phyloP scores from a whole-genome alignment of 2,329 filamentous ascomycete species.

The Neurospora sp. region DNA sequence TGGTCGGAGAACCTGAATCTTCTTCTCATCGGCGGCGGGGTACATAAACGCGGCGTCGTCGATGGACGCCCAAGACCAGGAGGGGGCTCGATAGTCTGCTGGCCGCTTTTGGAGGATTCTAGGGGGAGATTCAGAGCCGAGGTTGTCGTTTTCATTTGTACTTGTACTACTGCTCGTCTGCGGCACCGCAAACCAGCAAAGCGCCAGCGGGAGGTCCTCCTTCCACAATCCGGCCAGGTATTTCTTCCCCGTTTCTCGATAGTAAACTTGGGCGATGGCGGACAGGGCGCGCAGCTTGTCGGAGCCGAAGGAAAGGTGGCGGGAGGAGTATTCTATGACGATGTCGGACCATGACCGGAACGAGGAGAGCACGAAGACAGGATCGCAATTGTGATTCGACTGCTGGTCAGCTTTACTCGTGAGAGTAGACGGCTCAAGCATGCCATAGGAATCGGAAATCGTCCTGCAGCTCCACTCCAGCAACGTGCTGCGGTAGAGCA shows the following conservation, averaged over 20 bases:
- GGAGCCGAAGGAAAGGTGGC: background rate
- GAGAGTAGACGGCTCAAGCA: background rate
- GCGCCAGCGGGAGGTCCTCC: background rate
- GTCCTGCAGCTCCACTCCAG: background rate
- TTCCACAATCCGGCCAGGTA: background rate
- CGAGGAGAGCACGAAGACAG: background rate
- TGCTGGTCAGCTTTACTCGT: background rate
- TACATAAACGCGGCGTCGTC: background rate
- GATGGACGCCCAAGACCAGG: background rate
- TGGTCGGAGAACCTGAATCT: background rate
- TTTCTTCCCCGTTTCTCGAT: background rate
- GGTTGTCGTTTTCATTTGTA: background rate
- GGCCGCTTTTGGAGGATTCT: background rate
- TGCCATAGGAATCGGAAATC: background rate
- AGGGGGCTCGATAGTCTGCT: background rate
- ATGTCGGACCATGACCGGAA: background rate
- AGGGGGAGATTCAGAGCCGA: background rate
- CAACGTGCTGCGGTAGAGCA: background rate
- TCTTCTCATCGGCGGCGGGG: background rate
- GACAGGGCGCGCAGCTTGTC: background rate
- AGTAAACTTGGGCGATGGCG: background rate
- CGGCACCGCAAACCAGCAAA: background rate
- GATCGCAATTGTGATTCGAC: background rate
- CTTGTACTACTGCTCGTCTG: background rate
- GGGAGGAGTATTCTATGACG: background rate